Evolutionary conservation across 2,329 filamentous ascomycete genomes (phyloP), one percentile per base, ranked within the genome.

Genomic region (Cryoendolithus antarcticus): DNA sequence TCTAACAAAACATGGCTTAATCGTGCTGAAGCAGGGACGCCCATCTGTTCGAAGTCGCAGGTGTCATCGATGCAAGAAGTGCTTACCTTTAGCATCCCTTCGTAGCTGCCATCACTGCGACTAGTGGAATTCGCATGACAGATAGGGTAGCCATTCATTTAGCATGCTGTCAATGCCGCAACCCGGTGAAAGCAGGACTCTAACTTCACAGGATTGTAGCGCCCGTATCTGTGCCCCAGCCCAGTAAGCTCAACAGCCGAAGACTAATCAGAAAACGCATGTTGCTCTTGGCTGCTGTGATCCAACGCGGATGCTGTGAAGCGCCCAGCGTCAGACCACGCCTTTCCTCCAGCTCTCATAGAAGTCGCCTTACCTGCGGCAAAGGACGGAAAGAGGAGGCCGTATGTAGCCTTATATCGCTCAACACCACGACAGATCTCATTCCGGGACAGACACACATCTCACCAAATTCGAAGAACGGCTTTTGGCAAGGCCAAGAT

Each of bases 171-270:
- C 7, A 8, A 27, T 2, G 7, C 7, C 6, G 24, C 24, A 32
- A 32, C 5, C 6, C 6, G 3, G 13, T 15, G 30, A 32, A 32
- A 8, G 2, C 6, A 32, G 5, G 12, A 32, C 10, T 21, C 19
- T 3, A 27, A 6, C 7, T 4, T 8, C 13, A 12, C 11, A 13
- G 35, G 28, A 37, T 39, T 78, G 73, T 78, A 60, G 64, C 66
- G 63, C 73, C 74, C 72, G 74, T 78, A 79, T 79, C 75, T 79
- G 75, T 79, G 72, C 74, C 72, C 65, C 62, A 63, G 70, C 63
- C 66, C 62, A 69, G 65, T 46, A 60, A 63, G 58, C 71, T 76
- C 66, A 63, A 70, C 64, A 62, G 64, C 65, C 64, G 69, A 69
- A 74, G 73, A 74, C 77, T 74, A 74, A 77, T 72, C 74, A 67